A percentile compares a stretch with the other conserved stretches of the same genome.
These are phyloP conservation scores for Mayamaea pseudoterrestris DNA, from an alignment of 108 stramenopile species.

Conservation along the genomic window DNA sequence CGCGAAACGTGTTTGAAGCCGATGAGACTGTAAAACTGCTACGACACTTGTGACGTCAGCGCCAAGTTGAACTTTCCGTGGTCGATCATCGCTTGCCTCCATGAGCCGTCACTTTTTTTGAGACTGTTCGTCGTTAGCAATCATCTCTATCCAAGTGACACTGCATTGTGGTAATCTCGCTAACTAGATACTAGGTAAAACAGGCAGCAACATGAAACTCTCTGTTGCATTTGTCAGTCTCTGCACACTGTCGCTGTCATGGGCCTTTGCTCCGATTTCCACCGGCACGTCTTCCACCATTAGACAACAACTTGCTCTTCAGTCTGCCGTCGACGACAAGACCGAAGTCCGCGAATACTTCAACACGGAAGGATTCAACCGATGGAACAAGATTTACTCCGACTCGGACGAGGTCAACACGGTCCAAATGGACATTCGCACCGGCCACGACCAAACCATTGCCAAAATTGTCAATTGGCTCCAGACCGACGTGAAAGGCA, in stretches of 20 bases:
- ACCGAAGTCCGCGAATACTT: conserved; percentile 94
- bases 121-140: too few species aligned
- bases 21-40: too few species aligned
- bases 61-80: too few species aligned
- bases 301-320: not conserved
- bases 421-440: conserved; percentile 91
- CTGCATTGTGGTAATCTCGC: too few species aligned
- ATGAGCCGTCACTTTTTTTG: too few species aligned
- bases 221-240: conserved; percentile 1
- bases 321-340: conserved; percentile 69
- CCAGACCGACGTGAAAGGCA: conserved; percentile 61
- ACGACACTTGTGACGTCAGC: too few species aligned
- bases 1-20: too few species aligned
- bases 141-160: too few species aligned
- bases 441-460: conserved; percentile 92
- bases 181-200: too few species aligned
- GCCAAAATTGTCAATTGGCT: conserved; percentile 93
- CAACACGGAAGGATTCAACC: conserved; percentile 96
- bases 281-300: not conserved
- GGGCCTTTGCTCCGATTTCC: too few species aligned
- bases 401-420: conserved; percentile 89
- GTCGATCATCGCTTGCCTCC: too few species aligned
- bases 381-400: conserved; percentile 96
- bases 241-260: not conserved
- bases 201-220: not conserved